Base-by-base conservation (phyloP, 2,329 filamentous ascomycete genomes). In the Shiraia sp. region DNA sequence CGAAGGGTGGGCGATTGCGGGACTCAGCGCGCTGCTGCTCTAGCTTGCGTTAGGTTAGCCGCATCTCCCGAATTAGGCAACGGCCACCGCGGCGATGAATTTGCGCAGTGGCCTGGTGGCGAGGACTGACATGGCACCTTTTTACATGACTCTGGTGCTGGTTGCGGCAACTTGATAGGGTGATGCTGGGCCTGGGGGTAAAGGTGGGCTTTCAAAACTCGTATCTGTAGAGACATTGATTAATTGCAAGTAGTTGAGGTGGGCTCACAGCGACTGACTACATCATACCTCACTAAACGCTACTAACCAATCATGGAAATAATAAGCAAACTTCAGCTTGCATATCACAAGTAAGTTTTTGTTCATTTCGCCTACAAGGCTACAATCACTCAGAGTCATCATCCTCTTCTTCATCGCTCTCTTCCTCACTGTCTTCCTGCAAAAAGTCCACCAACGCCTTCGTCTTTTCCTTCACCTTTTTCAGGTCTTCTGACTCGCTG, bases 371-470 rank as follows among this genome's bases (percentile, higher is more conserved):
- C 30, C 10, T 10, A 31, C 19, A n/a, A n/a, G n/a, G n/a, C n/a
- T n/a, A n/a, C 3, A 3, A 6, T 57, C 64, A 60, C 37, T 64
- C 63, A 9, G 52, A 59, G 10, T 55, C 64, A 1, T 85, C 81
- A 6, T 82, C 81, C 10, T 75, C 71, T 5, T 76, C 75, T 6
- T 83, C 81, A 1, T 86, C 85, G 47, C 83, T 83, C 49, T 85
- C 83, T 25, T 79, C 83, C 51, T 85, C 84, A 34, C 86, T 83
- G 1, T 87, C 88, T 63, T 90, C 85, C 61, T 86, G 86, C 83
- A 91, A 89, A 33, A 70, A 72, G 60, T 95, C 88, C 31, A 97
- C 84, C 67, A 97, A 81, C 37, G 85, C 82, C 59, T 82, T 78
- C 43, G 88, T 90, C 72, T 87, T 87, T 47, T 80, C 81, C 65